Conservation (phyloP, 2,329 filamentous ascomycete genomes). For the Aspergillus brasiliensis region DNA sequence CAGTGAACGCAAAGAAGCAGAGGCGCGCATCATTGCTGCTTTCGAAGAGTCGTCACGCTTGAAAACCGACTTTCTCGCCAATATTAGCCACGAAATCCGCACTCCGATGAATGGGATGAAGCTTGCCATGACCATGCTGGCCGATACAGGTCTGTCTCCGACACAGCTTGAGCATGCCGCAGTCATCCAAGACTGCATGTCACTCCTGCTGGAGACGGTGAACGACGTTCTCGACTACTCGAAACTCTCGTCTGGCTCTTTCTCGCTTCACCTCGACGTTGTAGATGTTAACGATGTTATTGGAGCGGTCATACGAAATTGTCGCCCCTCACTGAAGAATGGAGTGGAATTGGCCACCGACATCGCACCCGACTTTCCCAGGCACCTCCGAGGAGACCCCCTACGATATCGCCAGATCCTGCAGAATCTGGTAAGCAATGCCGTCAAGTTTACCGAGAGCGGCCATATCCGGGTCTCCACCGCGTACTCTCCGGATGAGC, state of each 20-base stretch:
- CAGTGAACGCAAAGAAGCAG: slow-evolving; percentile 58
- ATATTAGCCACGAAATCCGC: slow-evolving; percentile 66
- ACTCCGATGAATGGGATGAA: slow-evolving; percentile 67
- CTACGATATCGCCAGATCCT: slow-evolving; percentile 63
- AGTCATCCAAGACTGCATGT: slow-evolving; percentile 62
- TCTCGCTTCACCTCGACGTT: slow-evolving; percentile 58
- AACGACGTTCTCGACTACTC: slow-evolving; percentile 70
- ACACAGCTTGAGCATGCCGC: slow-evolving; percentile 60
- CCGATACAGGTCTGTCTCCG: slow-evolving; percentile 55
- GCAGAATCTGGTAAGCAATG: slow-evolving; percentile 63
- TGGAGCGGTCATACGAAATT: slow-evolving; percentile 55
- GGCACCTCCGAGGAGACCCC: slow-evolving; percentile 55
- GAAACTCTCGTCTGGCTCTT: slow-evolving; percentile 62
- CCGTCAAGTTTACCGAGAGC: slow-evolving; percentile 62
- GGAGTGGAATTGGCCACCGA: slow-evolving; percentile 50
- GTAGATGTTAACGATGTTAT: slow-evolving; percentile 51
- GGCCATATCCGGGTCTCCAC: slow-evolving; percentile 54
- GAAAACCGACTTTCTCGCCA: slow-evolving; percentile 64
- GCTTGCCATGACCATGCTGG: slow-evolving; percentile 59
- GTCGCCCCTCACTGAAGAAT: slow-evolving; percentile 50
- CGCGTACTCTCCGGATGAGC: slow-evolving; percentile 35
- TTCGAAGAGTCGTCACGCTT: slow-evolving; percentile 64
- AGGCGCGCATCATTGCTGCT: slow-evolving; percentile 56
- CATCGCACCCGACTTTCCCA: slow-evolving; percentile 51
- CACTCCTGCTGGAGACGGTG: slow-evolving; percentile 63